A percentile compares a stretch with the other conserved stretches of the same genome.
These are phyloP conservation scores for Cyanidioschyzon merolae DNA, from an alignment of 23 red algal genomes.

Conservation along the genomic window DNA sequence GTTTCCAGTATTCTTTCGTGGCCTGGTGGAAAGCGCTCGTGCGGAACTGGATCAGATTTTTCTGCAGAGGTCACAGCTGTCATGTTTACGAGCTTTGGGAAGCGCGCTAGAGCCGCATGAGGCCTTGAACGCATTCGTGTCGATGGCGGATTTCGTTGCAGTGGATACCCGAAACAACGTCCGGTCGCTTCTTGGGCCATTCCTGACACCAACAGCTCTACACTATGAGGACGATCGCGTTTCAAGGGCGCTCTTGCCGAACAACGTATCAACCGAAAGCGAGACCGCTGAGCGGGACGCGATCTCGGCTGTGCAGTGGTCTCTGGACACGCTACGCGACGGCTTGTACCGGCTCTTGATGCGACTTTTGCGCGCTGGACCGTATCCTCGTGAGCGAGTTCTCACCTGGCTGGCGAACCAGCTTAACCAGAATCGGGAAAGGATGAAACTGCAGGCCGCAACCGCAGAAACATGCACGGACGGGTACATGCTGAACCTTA, in stretches of 20 bases:
- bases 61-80: not conserved
- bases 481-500: slow-evolving; percentile 83
- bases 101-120: not conserved
- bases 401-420: slow-evolving; percentile 61
- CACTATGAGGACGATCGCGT: slow-evolving; percentile 50
- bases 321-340: slow-evolving; percentile 45
- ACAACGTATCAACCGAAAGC: slow-evolving; percentile 29
- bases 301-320: slow-evolving; percentile 45
- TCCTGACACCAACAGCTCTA: slow-evolving; percentile 61
- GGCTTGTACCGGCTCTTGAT: slow-evolving; percentile 47
- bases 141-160: not conserved
- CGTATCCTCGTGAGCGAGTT: slow-evolving; percentile 36
- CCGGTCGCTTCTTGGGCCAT: slow-evolving; percentile 45
- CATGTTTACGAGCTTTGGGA: not conserved
- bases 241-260: slow-evolving; percentile 53
- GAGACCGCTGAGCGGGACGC: slow-evolving; percentile 29
- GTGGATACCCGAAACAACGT: not conserved
- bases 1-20: not conserved
- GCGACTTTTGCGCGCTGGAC: slow-evolving; percentile 50
- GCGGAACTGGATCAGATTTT: not conserved
- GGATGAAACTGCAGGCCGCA: slow-evolving; percentile 43
- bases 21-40: not conserved
- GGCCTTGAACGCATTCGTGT: not conserved
- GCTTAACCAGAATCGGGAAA: slow-evolving; percentile 44
- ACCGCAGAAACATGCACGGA: slow-evolving; percentile 30